Evolutionary conservation across 2,329 filamentous ascomycete genomes (phyloP).

Genomic region (Cylindrodendrum hubeiense): DNA sequence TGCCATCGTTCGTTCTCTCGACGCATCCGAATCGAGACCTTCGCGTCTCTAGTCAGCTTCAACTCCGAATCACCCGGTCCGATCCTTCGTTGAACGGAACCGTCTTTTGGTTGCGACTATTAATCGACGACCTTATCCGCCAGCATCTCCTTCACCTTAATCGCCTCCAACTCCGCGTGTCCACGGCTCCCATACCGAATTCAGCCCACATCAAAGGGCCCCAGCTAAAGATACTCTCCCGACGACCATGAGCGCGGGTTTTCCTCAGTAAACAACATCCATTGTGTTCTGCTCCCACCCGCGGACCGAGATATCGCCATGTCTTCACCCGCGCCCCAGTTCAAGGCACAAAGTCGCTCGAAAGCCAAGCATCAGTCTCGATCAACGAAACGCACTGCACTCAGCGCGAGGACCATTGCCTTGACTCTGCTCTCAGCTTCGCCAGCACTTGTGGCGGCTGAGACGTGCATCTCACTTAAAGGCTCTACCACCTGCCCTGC

Average conservation of each 20-base stretch:
- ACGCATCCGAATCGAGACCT: conserved; percentile 28
- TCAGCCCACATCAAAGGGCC: conserved; percentile 19
- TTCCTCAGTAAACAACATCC: conserved; percentile 28
- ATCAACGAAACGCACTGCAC: conserved; percentile 32
- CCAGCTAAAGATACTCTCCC: conserved; percentile 24
- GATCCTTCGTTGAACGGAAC: conserved; percentile 39
- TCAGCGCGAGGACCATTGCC: conserved; percentile 36
- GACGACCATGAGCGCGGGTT: conserved; percentile 39
- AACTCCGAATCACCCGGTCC: conserved; percentile 32
- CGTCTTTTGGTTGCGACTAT: conserved; percentile 50
- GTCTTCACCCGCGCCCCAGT: conserved; percentile 19
- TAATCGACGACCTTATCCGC: conserved; percentile 43
- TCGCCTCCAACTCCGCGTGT: neutral
- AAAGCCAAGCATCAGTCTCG: conserved; percentile 12
- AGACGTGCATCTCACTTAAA: conserved; percentile 74
- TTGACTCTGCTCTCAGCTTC: conserved; percentile 44
- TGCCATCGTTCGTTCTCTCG: conserved; percentile 39
- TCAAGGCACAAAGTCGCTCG: conserved; percentile 24
- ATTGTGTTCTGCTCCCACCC: conserved; percentile 20
- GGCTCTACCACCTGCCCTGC: conserved; percentile 79
- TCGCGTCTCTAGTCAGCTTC: conserved; percentile 26
- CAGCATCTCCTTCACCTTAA: conserved; percentile 31
- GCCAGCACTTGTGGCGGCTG: conserved; percentile 52
- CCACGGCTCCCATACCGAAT: conserved; percentile 17
- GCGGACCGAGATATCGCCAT: neutral